Base-by-base conservation (phyloP, 495 filamentous ascomycete species). In the Penicillium desertorum region DNA sequence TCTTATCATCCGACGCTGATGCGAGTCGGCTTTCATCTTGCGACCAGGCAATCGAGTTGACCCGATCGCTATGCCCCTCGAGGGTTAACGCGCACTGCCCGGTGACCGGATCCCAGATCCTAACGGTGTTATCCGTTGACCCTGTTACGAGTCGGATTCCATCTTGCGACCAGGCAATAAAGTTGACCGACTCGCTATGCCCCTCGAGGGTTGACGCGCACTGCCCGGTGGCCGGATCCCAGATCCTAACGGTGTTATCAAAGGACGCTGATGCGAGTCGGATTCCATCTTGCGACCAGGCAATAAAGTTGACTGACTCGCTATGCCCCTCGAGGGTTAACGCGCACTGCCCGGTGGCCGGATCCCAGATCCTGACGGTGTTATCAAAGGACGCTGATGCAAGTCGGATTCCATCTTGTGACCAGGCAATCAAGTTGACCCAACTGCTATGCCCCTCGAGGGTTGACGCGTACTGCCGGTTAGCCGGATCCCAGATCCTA, bases 311-410 rank as follows among this genome's bases (percentile, higher is more conserved):
- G 51, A 70, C 60, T 20, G 1, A 30, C 1, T 32, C 22, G 29
- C 34, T 46, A 51, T 62, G 47, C 22, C 60, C 47, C 25, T 56
- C 45, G 11, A 67, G 52, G n/a, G 50, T 60, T 57, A 56, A 22
- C 12, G 64, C 23, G 14, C 80, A 83, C 51, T 85, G 83, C 4
- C 82, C 86, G 8, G 81, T 74, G 63, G 90, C 88, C 5, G 81
- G 86, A 63, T 94, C 89, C 57, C 51, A 59, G 32, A 59, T 46
- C 57, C 66, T 71, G 45, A 62, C 39, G 6, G 59, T 62, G 4
- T 39, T 27, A 57, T 54, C 59, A 20, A 16, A 0, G 1, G 51
- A 60, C 23, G 27, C 53, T 23, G 57, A 63, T n/a, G 49, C 61
- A 12, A 67, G 23, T 14, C 45, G 49, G 20, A 23, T 44, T 59